Percentiles rank a stretch among this genome's conserved stretches.
phyloP scores from a whole-genome alignment of 352 stramenopile genomes.

The Pythium pyrilobum region DNA sequence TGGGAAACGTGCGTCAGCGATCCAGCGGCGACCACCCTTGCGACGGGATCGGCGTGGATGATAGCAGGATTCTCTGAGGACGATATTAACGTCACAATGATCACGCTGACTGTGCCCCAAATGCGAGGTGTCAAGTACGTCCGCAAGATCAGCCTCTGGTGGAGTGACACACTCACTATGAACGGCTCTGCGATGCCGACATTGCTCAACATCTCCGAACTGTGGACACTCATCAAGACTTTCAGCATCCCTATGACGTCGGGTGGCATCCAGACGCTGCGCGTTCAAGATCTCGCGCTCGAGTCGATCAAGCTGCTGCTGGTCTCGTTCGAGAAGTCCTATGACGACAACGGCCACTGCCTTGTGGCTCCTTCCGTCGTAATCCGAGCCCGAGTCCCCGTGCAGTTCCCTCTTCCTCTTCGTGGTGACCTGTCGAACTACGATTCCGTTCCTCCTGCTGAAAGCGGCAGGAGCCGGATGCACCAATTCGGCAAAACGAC shows the following conservation, averaged over 20 bases:
- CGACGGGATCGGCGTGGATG: slow-evolving; percentile 46
- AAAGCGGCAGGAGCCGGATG: slow-evolving; percentile 52
- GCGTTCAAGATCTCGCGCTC: slow-evolving; percentile 22
- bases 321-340: slow-evolving; percentile 48
- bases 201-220: slow-evolving; percentile 27
- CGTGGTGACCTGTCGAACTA: slow-evolving; percentile 34
- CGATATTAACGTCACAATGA: slow-evolving; percentile 29
- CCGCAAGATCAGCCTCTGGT: slow-evolving; percentile 42
- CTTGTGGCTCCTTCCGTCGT: slow-evolving; percentile 29
- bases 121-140: slow-evolving; percentile 46
- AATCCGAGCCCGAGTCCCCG: slow-evolving; percentile 29
- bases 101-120: slow-evolving; percentile 32
- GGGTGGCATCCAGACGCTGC: slow-evolving; percentile 30
- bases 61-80: slow-evolving; percentile 38
- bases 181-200: neutral
- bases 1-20: slow-evolving; percentile 46
- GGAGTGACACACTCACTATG: slow-evolving; percentile 22
- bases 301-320: slow-evolving; percentile 25
- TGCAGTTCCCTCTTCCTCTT: slow-evolving; percentile 42
- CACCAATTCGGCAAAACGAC: slow-evolving; percentile 32
- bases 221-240: slow-evolving; percentile 34
- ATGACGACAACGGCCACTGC: slow-evolving; percentile 40
- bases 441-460: slow-evolving; percentile 26
- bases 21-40: slow-evolving; percentile 20
- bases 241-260: slow-evolving; percentile 40